Evolutionary conservation across 306 rosid genomes (phyloP), one percentile per base, ranked within the genome.

Genomic region (Quillaja saponaria): DNA sequence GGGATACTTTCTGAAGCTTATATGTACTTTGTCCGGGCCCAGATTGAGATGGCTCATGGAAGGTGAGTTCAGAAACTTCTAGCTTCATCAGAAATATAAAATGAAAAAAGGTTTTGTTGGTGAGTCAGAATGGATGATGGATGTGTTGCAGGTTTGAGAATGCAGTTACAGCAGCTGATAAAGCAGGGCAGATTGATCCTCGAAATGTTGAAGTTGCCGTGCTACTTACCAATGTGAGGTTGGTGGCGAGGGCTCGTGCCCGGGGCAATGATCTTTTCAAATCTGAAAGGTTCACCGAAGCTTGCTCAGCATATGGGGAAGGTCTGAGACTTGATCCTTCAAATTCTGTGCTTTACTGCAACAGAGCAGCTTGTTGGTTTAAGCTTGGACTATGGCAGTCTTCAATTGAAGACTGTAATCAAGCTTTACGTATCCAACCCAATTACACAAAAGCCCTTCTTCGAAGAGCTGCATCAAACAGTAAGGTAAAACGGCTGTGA

Each of bases 361-460:
- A 92, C 34, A 81, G 98, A 55, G 98, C 98, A 49, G 98, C 95
- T 44, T 88, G 96, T 71, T 92, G 88, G 90, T 92, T 84, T 80
- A 92, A 92, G 83, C 88, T 92, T 66, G 95, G 98, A 54, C 71
- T 71, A 67, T 92, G 95, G 95, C 94, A 86, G 73, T 69, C 68
- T 50, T 88, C 96, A 19, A 72, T 92, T 38, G 98, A 92, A 70
- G 98, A 92, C 71, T 84, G 95, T 75, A 86, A 88, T 67, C 89
- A 80, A 58, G 98, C 96, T 49, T 61, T 92, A 69, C 45, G 33
- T 28, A 79, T 88, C 78, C 91, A 82, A 58, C 94, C 95, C 0
- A 92, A 74, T 71, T 92, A 92, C 78, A 76, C 80, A 13, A 92
- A 92, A 69, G 98, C 98, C 17, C 96, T 92, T 68, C 96, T 92